Base-by-base conservation (phyloP, 768 basidiomycete genomes). In the Mycena capillaripes region DNA sequence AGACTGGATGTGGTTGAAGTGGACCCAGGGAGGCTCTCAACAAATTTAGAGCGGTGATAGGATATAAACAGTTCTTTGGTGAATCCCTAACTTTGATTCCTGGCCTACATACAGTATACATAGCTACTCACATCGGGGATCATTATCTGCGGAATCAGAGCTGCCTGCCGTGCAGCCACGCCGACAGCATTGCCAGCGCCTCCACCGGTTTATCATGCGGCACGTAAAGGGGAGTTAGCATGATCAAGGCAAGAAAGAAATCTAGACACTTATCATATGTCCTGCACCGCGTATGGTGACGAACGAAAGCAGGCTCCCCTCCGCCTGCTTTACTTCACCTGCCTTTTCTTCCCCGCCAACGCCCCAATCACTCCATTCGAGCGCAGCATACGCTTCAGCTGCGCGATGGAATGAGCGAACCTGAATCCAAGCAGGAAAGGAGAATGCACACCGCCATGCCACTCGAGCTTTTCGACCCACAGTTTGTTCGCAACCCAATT, bases 401-500 rank as follows among this genome's bases (percentile, higher is more conserved):
- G n/a, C n/a, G n/a, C n/a, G n/a, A n/a, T n/a, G n/a, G n/a, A n/a
- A n/a, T n/a, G n/a, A n/a, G n/a, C n/a, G 38, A 38, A 38, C 7
- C 10, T 38, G 11, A 38, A 11, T 38, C 38, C 2, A 38, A 2
- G 38, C 16, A 10, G 2, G 38, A 10, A 38, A 38, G 9, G 16
- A 2, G 16, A 4, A 10, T 38, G 10, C 38, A 11, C 16, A 38
- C 38, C 38, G n/a, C n/a, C 92, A 55, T 87, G 88, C 95, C 95
- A 95, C 62, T 92, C 88, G 60, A 96, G 83, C 70, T 87, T 84
- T 59, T 93, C 88, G 9, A 92, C 89, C 95, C 95, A 95, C 48
- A 89, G 84, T 76, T 89, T 89, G 81, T 95, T 96, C 19, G 92
- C 91, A 32, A 93, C 82, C 89, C 90, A 93, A 78, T 94, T 93